phyloP scores from a whole-genome alignment of 495 filamentous ascomycete species.

The Opeltia flavorubescens region DNA sequence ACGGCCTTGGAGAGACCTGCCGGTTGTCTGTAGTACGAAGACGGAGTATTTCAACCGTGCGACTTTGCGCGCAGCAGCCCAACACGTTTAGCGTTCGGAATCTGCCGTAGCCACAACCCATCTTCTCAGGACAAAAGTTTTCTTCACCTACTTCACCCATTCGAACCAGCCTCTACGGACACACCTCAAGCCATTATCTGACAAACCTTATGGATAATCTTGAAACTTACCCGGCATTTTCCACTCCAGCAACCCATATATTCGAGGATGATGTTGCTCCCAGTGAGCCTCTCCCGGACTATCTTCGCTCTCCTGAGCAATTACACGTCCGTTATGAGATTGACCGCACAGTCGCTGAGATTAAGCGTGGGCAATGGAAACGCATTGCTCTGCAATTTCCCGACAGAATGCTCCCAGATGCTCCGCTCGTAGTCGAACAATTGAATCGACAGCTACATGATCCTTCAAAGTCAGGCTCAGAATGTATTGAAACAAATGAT shows the following conservation, averaged over 20 bases:
- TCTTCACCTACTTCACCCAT: no score
- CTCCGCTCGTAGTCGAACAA: constrained; percentile 60
- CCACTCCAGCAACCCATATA: constrained; percentile 71
- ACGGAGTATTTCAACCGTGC: neutral
- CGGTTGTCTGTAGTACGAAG: neutral
- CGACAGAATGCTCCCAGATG: constrained; percentile 78
- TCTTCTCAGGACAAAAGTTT: neutral
- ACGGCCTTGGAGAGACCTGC: no score
- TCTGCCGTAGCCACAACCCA: neutral
- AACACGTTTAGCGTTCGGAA: neutral
- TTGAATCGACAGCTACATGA: constrained; percentile 49
- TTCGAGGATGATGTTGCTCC: constrained; percentile 43
- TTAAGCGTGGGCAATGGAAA: constrained; percentile 52
- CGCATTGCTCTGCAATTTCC: constrained; percentile 88
- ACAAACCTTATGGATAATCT: neutral
- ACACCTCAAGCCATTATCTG: no score
- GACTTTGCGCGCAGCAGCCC: neutral
- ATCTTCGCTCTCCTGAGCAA: constrained; percentile 47
- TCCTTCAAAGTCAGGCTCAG: constrained; percentile 13
- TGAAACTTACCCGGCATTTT: constrained; percentile 58
- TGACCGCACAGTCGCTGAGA: constrained; percentile 60
- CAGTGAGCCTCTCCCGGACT: constrained; percentile 9
- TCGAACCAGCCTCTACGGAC: no score
- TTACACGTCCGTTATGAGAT: constrained; percentile 76
- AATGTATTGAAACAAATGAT: neutral